A percentile compares a stretch with the other conserved stretches of the same genome.
phyloP scores from a whole-genome alignment of 2,329 filamentous ascomycete species.

The Colletotrichum musicola region DNA sequence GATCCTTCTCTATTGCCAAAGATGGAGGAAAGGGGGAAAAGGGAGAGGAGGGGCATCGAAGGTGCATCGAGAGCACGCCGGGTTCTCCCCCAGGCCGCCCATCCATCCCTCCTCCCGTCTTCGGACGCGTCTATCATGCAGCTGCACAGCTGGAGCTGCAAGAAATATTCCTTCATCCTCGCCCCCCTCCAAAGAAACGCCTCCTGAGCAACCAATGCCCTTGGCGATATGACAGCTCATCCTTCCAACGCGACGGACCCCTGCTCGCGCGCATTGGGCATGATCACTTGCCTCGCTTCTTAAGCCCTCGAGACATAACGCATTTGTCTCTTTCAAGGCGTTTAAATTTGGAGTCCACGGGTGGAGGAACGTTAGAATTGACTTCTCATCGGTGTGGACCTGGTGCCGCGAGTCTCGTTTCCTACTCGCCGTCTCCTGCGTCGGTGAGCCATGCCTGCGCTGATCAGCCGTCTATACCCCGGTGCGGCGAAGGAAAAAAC shows the following conservation, averaged over 20 bases:
- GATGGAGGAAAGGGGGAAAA: not conserved
- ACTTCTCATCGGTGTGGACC: constrained; percentile 26
- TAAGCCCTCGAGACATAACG: not conserved
- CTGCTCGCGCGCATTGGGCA: constrained; percentile 16
- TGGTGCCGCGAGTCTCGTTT: constrained; percentile 14
- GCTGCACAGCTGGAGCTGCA: constrained; percentile 22
- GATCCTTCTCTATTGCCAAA: not conserved
- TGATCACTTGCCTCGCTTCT: not conserved
- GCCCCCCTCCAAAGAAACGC: constrained; percentile 4
- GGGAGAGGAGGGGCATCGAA: not conserved
- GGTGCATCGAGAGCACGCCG: not conserved
- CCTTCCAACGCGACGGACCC: constrained; percentile 6
- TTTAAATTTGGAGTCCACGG: not conserved
- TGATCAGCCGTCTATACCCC: constrained; percentile 18
- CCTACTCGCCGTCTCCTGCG: constrained; percentile 21
- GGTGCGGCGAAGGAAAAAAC: not conserved
- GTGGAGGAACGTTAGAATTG: constrained; percentile 1
- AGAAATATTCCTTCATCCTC: constrained; percentile 16
- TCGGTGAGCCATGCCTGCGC: constrained; percentile 28
- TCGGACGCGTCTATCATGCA: constrained; percentile 20
- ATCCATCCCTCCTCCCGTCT: not conserved
- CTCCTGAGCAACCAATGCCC: constrained; percentile 7
- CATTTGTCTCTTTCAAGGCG: not conserved
- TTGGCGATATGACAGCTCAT: constrained; percentile 30
- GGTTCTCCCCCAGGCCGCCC: not conserved